Percentiles rank a stretch among this genome's conserved stretches.
phyloP scores from a whole-genome alignment of 495 filamentous ascomycete genomes.

The Hypoxylon lienhwacheense region DNA sequence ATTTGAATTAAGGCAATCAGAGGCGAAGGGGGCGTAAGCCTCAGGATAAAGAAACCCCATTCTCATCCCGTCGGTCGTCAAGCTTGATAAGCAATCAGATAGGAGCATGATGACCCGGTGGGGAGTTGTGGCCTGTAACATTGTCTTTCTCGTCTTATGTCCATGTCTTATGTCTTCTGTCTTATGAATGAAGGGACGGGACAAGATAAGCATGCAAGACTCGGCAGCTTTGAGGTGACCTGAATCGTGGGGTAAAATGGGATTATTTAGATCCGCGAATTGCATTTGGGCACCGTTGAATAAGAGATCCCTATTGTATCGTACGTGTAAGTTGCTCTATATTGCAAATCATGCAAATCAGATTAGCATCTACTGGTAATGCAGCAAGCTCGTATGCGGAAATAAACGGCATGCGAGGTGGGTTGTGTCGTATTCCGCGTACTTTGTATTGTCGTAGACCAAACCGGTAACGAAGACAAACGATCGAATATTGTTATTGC shows the following conservation, averaged over 20 bases:
- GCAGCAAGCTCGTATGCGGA: no score
- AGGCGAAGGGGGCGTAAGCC: conserved; percentile 24
- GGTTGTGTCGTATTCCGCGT: no score
- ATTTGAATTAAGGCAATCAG: conserved; percentile 16
- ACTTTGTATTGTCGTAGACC: conserved; percentile 17
- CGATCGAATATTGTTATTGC: conserved; percentile 3
- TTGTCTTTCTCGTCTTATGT: no score
- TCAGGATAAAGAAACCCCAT: background rate
- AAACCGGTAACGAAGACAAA: conserved; percentile 7
- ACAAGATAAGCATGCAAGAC: conserved; percentile 27
- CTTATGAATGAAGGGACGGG: conserved; percentile 10
- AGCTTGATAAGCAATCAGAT: conserved; percentile 7
- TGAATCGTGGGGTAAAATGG: conserved; percentile 34
- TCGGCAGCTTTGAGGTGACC: conserved; percentile 8
- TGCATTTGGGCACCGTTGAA: conserved; percentile 8
- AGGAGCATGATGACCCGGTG: conserved; percentile 6
- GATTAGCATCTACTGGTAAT: no score
- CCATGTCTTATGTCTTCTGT: no score
- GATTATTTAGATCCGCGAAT: conserved; percentile 22
- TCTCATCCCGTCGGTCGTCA: background rate
- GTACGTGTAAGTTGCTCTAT: conserved; percentile 8
- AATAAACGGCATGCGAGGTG: background rate
- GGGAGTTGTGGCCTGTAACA: background rate
- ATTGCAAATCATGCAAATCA: background rate
- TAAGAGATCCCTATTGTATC: conserved; percentile 8